Percentiles rank a stretch among this genome's conserved stretches.
Evolutionary conservation across 305 asterid species (phyloP).

Genomic region (Nicotiana rustica): DNA sequence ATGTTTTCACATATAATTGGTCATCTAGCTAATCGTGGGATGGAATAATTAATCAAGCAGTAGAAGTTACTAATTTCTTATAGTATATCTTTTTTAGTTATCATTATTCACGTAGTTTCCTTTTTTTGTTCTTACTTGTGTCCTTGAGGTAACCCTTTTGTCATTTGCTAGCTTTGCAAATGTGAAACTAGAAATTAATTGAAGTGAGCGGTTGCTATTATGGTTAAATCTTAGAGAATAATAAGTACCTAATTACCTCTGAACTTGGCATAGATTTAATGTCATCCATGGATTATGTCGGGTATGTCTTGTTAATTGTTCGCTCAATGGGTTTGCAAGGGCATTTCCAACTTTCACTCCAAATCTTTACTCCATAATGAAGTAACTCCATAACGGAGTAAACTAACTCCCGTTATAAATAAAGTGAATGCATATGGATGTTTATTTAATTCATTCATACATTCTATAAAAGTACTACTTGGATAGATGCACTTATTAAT

Average conservation of each 20-base stretch:
- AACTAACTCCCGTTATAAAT: too few species aligned
- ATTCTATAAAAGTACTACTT: too few species aligned
- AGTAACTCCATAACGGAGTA: too few species aligned
- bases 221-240: neutral
- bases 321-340: too few species aligned
- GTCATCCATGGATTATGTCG: too few species aligned
- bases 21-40: neutral
- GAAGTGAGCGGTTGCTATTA: neutral
- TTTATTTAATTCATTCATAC: too few species aligned
- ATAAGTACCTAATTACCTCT: neutral
- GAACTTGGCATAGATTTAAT: neutral
- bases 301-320: too few species aligned
- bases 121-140: neutral
- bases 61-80: neutral
- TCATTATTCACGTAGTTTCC: neutral
- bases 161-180: conserved; percentile 17
- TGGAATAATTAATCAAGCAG: neutral
- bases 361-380: too few species aligned
- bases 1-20: neutral
- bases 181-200: neutral
- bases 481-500: too few species aligned
- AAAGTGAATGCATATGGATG: too few species aligned
- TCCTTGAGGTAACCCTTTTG: neutral
- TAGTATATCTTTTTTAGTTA: neutral
- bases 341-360: too few species aligned